Evolutionary conservation across 495 filamentous ascomycete genomes (phyloP).

Genomic region (Penicillium cinerascens): DNA sequence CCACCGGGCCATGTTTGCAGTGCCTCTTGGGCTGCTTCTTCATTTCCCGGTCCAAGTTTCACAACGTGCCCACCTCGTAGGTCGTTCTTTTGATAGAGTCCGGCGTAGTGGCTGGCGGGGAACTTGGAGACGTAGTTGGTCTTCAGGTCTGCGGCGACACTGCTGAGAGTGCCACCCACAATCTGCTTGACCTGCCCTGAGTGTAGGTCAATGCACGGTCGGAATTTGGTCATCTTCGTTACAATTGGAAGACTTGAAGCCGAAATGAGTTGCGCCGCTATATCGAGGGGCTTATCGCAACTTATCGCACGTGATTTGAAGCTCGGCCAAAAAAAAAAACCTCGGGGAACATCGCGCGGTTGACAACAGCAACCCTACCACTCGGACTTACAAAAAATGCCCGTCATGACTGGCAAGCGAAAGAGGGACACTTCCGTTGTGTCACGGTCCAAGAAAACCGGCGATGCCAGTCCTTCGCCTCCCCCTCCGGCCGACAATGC

Average conservation of each 20-base stretch:
- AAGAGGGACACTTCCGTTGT: conserved; percentile 38
- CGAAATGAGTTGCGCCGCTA: conserved; percentile 6
- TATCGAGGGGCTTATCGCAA: conserved; percentile 29
- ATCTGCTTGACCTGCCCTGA: conserved; percentile 97
- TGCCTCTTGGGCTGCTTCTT: conserved; percentile 72
- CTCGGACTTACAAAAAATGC: conserved; percentile 1
- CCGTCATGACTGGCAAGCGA: conserved; percentile 34
- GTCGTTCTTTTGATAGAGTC: conserved; percentile 68
- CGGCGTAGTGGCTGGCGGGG: conserved; percentile 73
- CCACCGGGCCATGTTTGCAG: conserved; percentile 69
- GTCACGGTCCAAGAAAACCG: conserved; percentile 22
- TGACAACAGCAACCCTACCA: background rate
- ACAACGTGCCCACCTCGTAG: conserved; percentile 87
- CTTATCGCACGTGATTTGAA: conserved; percentile 45
- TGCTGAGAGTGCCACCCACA: conserved; percentile 85
- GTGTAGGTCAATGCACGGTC: conserved; percentile 96
- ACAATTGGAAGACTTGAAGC: conserved; percentile 8
- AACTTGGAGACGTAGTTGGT: conserved; percentile 89
- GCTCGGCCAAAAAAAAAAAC: conserved; percentile 20
- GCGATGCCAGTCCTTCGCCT: conserved; percentile 13
- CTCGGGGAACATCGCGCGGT: conserved; percentile 6
- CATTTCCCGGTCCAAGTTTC: conserved; percentile 88
- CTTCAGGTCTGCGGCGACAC: conserved; percentile 60
- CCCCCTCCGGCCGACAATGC: conserved; percentile 22
- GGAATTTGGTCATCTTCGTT: conserved; percentile 79